Conservation (phyloP, 139 green algal genomes). For the Volvox africanus region DNA sequence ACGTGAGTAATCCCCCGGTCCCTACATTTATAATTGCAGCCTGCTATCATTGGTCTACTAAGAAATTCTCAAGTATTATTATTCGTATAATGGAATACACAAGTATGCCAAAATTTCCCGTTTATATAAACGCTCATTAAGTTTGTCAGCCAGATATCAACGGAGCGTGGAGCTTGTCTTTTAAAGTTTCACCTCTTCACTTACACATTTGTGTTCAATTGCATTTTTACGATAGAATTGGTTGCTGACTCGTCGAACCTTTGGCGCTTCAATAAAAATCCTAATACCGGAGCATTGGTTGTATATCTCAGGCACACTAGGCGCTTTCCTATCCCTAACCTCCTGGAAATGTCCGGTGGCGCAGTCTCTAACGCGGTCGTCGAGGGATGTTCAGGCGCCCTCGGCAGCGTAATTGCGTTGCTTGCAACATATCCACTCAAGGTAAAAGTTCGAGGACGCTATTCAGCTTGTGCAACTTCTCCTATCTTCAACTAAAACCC, state of each 20-base stretch:
- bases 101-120: no score
- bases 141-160: no score
- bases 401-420: slow-evolving; percentile 70
- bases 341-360: neutral
- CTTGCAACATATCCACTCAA: slow-evolving; percentile 87
- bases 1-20: no score
- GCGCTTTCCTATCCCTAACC: neutral
- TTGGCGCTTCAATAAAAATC: no score
- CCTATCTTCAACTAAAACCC: neutral
- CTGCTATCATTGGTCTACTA: no score
- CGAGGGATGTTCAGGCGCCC: slow-evolving; percentile 61
- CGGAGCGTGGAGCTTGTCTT: no score
- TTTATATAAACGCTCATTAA: no score
- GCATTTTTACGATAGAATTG: neutral
- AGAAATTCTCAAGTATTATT: no score
- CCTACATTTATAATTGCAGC: no score
- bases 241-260: no score
- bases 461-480: neutral
- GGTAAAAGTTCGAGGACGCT: neutral
- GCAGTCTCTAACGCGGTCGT: slow-evolving; percentile 21
- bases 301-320: neutral
- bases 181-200: neutral
- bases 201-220: neutral
- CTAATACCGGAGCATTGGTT: no score
- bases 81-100: no score